These are phyloP conservation scores for Herpetomonas samuelpessoai DNA, from an alignment of 208 protist genomes.

Conservation along the genomic window DNA sequence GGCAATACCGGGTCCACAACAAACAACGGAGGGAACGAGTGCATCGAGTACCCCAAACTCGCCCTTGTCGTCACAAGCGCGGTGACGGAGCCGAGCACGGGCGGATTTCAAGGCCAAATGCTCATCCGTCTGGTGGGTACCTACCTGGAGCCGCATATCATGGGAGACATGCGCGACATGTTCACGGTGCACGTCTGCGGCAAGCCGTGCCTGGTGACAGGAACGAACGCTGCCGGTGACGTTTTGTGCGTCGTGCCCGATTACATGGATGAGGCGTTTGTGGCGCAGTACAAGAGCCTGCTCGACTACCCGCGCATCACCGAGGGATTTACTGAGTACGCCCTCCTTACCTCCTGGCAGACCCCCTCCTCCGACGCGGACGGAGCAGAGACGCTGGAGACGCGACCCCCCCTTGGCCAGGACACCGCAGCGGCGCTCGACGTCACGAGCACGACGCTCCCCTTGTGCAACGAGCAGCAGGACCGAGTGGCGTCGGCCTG, in stretches of 20 bases:
- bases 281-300: constrained; percentile 10
- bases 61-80: constrained; percentile 29
- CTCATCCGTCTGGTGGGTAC: constrained; percentile 27
- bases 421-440: neutral
- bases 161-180: constrained; percentile 1
- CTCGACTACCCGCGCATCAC: constrained; percentile 17
- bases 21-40: neutral
- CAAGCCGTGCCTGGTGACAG: constrained; percentile 19
- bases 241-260: constrained; percentile 23
- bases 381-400: neutral
- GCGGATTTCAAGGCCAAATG: constrained; percentile 17
- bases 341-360: neutral
- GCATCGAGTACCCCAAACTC: constrained; percentile 4
- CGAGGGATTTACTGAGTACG: constrained; percentile 13
- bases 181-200: constrained; percentile 37
- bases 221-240: constrained; percentile 18
- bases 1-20: neutral
- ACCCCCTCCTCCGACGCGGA: neutral
- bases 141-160: neutral
- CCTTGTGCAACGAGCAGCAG: neutral
- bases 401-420: neutral
- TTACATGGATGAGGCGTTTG: constrained; percentile 34
- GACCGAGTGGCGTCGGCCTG: constrained; percentile 9
- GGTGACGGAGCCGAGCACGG: constrained; percentile 17
- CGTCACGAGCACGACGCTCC: neutral